Percentiles rank a stretch among this genome's conserved stretches.
Conservation (phyloP, 2,329 filamentous ascomycete species). For the Sarocladium brachiariae region DNA sequence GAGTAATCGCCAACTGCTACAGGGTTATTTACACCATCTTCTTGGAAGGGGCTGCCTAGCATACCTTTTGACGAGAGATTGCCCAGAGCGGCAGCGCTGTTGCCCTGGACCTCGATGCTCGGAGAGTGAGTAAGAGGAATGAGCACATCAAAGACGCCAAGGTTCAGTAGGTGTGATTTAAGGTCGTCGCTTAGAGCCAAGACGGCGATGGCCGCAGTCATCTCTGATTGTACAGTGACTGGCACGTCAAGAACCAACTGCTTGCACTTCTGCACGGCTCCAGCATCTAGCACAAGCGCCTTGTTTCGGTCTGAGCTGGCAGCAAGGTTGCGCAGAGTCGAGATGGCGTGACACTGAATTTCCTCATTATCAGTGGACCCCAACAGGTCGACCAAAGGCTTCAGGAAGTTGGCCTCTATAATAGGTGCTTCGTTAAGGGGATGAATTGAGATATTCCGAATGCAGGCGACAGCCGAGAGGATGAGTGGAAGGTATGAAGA, state of each 20-base stretch:
- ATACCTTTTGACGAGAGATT: constrained; percentile 95
- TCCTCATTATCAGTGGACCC: constrained; percentile 97
- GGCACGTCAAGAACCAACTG: constrained; percentile 90
- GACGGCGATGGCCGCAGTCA: constrained; percentile 98
- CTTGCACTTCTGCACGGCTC: constrained; percentile 97
- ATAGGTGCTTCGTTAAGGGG: constrained; percentile 97
- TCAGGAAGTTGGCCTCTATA: constrained; percentile 93
- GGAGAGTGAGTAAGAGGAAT: constrained; percentile 92
- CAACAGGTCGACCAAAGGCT: constrained; percentile 85
- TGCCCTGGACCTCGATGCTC: constrained; percentile 96
- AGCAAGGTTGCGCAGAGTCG: constrained; percentile 88
- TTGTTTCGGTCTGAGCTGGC: constrained; percentile 98
- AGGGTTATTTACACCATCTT: constrained; percentile 13
- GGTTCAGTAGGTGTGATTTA: constrained; percentile 80
- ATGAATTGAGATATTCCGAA: constrained; percentile 98
- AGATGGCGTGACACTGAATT: constrained; percentile 98
- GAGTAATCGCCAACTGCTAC: constrained; percentile 83
- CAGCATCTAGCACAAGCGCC: constrained; percentile 91
- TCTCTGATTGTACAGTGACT: constrained; percentile 92
- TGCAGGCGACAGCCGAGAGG: constrained; percentile 93
- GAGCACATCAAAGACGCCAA: constrained; percentile 92
- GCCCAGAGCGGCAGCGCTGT: constrained; percentile 90
- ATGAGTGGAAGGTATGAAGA: constrained; percentile 95
- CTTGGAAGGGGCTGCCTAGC: constrained; percentile 14
- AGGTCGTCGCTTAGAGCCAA: constrained; percentile 92